Conservation (phyloP, 805 yeast species). For the Schizosaccharomyces cryophilus region DNA sequence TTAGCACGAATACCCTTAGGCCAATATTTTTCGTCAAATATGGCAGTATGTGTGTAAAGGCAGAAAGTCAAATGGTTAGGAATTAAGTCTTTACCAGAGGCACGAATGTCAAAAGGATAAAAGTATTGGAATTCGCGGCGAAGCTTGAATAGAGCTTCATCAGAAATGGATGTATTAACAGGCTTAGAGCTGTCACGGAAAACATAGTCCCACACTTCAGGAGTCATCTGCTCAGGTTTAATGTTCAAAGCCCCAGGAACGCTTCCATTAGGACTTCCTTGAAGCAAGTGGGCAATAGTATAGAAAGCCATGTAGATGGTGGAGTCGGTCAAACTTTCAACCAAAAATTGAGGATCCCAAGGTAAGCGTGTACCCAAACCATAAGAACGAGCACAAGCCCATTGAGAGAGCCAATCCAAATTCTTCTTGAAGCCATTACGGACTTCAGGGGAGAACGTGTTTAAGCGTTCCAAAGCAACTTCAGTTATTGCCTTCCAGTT, state of each 20-base stretch:
- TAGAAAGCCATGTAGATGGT: slow-evolving; percentile 88
- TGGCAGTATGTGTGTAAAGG: slow-evolving; percentile 75
- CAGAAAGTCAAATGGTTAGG: slow-evolving; percentile 94
- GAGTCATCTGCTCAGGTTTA: slow-evolving; percentile 65
- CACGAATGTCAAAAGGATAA: slow-evolving; percentile 77
- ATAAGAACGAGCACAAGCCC: slow-evolving; percentile 94
- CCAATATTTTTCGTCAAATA: slow-evolving; percentile 80
- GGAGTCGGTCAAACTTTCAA: slow-evolving; percentile 87
- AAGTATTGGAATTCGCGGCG: slow-evolving; percentile 92
- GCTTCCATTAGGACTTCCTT: slow-evolving; percentile 64
- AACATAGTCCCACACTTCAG: slow-evolving; percentile 77
- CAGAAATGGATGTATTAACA: slow-evolving; percentile 30
- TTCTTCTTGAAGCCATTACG: slow-evolving; percentile 82
- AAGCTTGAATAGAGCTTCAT: slow-evolving; percentile 38
- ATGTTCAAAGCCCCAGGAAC: slow-evolving; percentile 49
- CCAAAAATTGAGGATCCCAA: slow-evolving; percentile 84
- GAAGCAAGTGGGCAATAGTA: slow-evolving; percentile 69
- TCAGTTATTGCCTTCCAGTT: slow-evolving; percentile 61
- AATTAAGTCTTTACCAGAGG: slow-evolving; percentile 89
- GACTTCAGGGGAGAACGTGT: slow-evolving; percentile 60
- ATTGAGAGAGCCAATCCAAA: slow-evolving; percentile 84
- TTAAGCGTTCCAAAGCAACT: slow-evolving; percentile 53
- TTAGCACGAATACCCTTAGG: slow-evolving; percentile 84
- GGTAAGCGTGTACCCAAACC: slow-evolving; percentile 90
- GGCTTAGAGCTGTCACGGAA: slow-evolving; percentile 47